phyloP scores from a whole-genome alignment of 2,329 filamentous ascomycete species.

The Ophiostoma triangulosporum region DNA sequence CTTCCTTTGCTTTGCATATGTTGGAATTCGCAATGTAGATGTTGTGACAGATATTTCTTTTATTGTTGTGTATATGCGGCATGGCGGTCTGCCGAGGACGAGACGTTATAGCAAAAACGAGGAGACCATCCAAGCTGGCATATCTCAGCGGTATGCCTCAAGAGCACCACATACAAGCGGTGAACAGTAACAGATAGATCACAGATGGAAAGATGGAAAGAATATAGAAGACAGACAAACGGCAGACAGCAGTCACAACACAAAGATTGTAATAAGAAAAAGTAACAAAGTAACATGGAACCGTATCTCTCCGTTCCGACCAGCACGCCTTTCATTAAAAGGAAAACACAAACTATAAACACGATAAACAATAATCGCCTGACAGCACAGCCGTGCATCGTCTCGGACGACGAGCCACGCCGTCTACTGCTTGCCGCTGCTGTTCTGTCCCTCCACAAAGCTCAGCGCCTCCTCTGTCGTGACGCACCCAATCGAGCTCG shows the following conservation, averaged over 20 bases:
- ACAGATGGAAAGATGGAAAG: background rate
- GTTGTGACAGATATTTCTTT: conserved; percentile 21
- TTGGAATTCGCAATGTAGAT: conserved; percentile 28
- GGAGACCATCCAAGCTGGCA: too few species aligned
- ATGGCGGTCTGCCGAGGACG: background rate
- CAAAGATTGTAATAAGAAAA: background rate
- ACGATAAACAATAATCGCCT: background rate
- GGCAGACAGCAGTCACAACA: background rate
- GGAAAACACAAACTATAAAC: background rate
- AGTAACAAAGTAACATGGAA: conserved; percentile 1
- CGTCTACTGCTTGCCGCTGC: too few species aligned
- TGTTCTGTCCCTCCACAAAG: conserved; percentile 87
- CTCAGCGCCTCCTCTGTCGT: conserved; percentile 74
- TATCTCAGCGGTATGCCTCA: too few species aligned
- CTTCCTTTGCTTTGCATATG: conserved; percentile 20
- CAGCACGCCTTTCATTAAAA: conserved; percentile 9
- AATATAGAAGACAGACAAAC: background rate
- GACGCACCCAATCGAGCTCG: conserved; percentile 85
- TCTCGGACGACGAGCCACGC: too few species aligned
- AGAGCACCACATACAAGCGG: too few species aligned
- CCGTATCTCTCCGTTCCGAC: conserved; percentile 5
- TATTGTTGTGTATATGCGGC: too few species aligned
- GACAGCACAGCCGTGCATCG: background rate
- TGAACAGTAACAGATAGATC: too few species aligned
- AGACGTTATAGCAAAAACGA: background rate